Conservation (phyloP, 2,329 filamentous ascomycete species). For the Gnomoniopsis smithogilvyi region DNA sequence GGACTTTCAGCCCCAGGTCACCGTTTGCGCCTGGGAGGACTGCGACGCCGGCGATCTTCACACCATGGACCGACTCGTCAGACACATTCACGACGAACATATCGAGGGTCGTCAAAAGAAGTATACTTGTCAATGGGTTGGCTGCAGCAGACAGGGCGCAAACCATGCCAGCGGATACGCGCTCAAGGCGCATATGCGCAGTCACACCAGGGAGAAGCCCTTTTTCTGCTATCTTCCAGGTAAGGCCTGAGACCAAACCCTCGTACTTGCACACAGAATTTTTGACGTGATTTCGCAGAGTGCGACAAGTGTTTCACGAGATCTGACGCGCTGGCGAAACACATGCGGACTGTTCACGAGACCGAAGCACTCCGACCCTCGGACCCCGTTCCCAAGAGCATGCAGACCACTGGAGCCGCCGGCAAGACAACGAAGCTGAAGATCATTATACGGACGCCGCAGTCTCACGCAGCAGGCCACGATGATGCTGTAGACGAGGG, state of each 20-base stretch:
- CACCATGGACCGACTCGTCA: conserved; percentile 78
- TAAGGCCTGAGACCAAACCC: conserved; percentile 37
- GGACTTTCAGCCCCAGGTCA: conserved; percentile 74
- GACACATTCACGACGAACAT: conserved; percentile 88
- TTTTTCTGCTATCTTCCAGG: conserved; percentile 95
- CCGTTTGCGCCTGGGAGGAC: conserved; percentile 73
- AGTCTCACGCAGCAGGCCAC: conserved; percentile 55
- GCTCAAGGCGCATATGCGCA: conserved; percentile 94
- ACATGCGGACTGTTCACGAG: conserved; percentile 98
- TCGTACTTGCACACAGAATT: not conserved
- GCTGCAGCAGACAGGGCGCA: conserved; percentile 83
- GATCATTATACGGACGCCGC: conserved; percentile 61
- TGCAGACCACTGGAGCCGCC: conserved; percentile 43
- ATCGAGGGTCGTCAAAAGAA: conserved; percentile 93
- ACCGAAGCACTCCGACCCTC: conserved; percentile 86
- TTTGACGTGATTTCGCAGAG: conserved; percentile 51
- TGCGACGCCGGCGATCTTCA: conserved; percentile 68
- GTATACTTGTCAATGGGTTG: conserved; percentile 97
- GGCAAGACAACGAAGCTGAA: conserved; percentile 54
- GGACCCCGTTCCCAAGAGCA: conserved; percentile 70
- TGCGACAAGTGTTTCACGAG: conserved; percentile 96
- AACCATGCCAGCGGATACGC: conserved; percentile 95
- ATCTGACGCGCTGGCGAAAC: conserved; percentile 93
- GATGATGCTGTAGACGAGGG: conserved; percentile 47
- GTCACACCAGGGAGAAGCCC: conserved; percentile 95